Evolutionary conservation across 345 rosid species (phyloP), one percentile per base, ranked within the genome.

Genomic region (Ceriops decandra): DNA sequence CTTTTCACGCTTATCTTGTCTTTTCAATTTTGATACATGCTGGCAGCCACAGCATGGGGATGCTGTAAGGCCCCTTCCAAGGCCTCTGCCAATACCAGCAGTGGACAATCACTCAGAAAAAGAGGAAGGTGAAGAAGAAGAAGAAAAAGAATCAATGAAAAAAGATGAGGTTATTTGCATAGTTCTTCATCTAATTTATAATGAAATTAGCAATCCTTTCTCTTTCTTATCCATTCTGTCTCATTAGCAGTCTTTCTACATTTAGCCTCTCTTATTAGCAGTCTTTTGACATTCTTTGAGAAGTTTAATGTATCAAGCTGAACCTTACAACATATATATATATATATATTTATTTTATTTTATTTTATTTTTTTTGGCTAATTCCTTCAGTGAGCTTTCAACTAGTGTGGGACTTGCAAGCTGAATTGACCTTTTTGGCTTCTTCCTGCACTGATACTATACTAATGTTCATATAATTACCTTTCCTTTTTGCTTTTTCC

Each of bases 21-120:
- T 64, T 57, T 49, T 71, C 63, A 16, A 68, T 33, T 60, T 63
- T 68, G 10, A 35, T 72, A 13, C 62, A 69, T 75, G 28, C 66
- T 61, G 52, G 77, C 90, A 91, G 93, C 74, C 82, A 49, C 88
- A 79, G 59, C 79, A 72, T 74, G 84, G 79, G 17, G 87, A 85
- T 67, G 63, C 73, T 57, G 73, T 75, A 72, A 88, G 79, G 73
- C 74, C 84, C 75, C 87, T 95, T 54, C 96, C 99, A 13, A 87
- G 81, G 68, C 99, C 99, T 36, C 77, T 78, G 76, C 91, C 98
- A 20, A 36, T 78, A 69, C 75, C 82, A 19, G 73, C 70, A 42
- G 63, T 52, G 5, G 88, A 86, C 46, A 38, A 69, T 72, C 76
- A 68, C 67, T 59, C 69, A n/a, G 78, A 72, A 30, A 68, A 70